These are phyloP conservation scores for Podila minutissima DNA, from an alignment of 192 early-diverging fungal genomes.

Conservation along the genomic window DNA sequence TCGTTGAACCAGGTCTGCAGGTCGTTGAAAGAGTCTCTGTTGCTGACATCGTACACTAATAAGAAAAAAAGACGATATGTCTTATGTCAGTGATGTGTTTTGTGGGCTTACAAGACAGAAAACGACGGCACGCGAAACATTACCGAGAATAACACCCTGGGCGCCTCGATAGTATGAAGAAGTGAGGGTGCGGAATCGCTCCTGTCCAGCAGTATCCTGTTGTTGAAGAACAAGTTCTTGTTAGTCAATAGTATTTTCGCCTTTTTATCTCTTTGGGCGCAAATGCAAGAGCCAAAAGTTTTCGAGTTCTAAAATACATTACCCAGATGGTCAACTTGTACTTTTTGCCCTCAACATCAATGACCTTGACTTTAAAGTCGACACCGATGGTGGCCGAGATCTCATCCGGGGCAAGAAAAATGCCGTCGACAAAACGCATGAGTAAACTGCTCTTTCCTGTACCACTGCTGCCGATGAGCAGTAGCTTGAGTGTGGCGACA, in stretches of 20 bases:
- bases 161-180: conserved; percentile 98
- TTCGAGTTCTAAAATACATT: conserved; percentile 12
- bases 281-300: too few relatives aligned
- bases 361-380: conserved; percentile 97
- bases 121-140: background rate
- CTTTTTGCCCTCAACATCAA: conserved; percentile 82
- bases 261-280: background rate
- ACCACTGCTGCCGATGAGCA: conserved; percentile 95
- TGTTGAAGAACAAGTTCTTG: background rate
- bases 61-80: background rate
- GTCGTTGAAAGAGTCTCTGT: conserved; percentile 92
- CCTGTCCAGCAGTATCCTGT: conserved; percentile 99
- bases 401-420: conserved; percentile 93
- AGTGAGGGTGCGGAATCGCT: conserved; percentile 97
- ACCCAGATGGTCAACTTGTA: conserved; percentile 99
- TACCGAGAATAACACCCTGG: conserved; percentile 96
- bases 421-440: conserved; percentile 94
- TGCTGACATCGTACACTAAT: conserved; percentile 96
- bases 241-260: background rate
- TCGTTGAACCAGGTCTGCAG: conserved; percentile 96
- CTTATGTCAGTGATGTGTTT: background rate
- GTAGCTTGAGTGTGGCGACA: conserved; percentile 90
- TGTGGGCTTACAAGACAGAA: too few relatives aligned
- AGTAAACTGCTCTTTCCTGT: conserved; percentile 96
- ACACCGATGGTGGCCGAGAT: conserved; percentile 94